Evolutionary conservation across 768 basidiomycete species (phyloP), one percentile per base, ranked within the genome.

Genomic region (Mycena belliarum): DNA sequence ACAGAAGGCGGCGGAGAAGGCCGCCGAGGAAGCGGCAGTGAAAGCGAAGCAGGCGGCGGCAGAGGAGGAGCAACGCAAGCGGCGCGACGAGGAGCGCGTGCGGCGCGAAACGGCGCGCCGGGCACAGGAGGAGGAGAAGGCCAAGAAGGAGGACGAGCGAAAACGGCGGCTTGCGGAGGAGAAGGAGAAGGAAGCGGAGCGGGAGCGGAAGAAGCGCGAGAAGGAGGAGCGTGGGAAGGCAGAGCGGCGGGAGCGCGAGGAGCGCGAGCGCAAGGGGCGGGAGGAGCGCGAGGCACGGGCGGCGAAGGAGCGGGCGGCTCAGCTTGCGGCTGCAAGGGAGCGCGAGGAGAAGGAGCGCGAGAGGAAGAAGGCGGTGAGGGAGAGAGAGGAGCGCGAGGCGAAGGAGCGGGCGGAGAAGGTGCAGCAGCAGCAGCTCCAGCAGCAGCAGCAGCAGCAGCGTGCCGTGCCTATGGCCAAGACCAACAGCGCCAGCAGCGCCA

Each of bases 1-100:
- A 69, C 95, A 96, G 73, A 84, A 84, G 58, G 91, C 92, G 9
- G 92, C 91, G 6, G 93, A 92, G 72, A 87, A 87, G 68, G 90
- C 91, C 11, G 93, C 89, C 5, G 93, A 93, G 68, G 93, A 95
- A 59, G 89, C 88, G 11, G 88, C 88, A 2, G 52, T 75, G 48
- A 89, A 88, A 70, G 89, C 88, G 8, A 88, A 87, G 67, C 91
- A 89, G 56, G 82, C 78, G 23, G 88, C 86, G 5, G 77, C 82
- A 29, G 94, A 96, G 68, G 91, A 91, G 61, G 93, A 93, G 68
- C 81, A 81, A 62, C 85, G 85, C 59, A 88, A 85, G 76, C 87
- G 85, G 64, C 84, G 85, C 23, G 95, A 97, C 61, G 96, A 98
- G 72, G 94, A 97, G 58, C 84, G 89, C n/a, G 72, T 74, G 3